Evolutionary conservation across 805 yeast species (phyloP).

Genomic region (Jamesozyma gamospora): DNA sequence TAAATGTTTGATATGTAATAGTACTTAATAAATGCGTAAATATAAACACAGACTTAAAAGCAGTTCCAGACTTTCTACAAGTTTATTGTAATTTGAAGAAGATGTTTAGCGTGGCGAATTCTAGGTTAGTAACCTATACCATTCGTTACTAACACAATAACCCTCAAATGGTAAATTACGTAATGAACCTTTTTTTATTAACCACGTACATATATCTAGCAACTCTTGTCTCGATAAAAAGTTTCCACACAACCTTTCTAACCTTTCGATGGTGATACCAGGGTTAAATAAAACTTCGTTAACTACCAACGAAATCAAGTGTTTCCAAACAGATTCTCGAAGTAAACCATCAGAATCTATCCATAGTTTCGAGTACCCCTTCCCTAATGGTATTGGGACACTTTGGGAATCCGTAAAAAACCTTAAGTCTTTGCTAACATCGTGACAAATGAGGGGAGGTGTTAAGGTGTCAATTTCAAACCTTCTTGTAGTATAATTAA

Average conservation of each 20-base stretch:
- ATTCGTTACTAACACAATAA: slow-evolving; percentile 12
- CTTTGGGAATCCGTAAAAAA: slow-evolving; percentile 5
- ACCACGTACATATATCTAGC: slow-evolving; percentile 34
- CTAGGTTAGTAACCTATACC: slow-evolving; percentile 22
- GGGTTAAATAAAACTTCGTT: slow-evolving; percentile 43
- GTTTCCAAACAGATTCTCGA: slow-evolving; percentile 51
- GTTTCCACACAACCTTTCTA: slow-evolving; percentile 18
- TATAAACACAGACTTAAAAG: too few relatives aligned
- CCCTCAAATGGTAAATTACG: slow-evolving; percentile 14
- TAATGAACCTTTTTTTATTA: slow-evolving; percentile 29
- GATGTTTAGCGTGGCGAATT: too few relatives aligned
- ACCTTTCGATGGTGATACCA: slow-evolving; percentile 33
- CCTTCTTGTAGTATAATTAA: slow-evolving; percentile 66
- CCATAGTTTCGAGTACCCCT: slow-evolving; percentile 65
- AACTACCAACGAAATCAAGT: slow-evolving; percentile 39
- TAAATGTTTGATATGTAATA: slow-evolving; percentile 18
- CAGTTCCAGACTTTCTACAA: not conserved
- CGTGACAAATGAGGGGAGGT: slow-evolving; percentile 47
- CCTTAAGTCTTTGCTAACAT: slow-evolving; percentile 3
- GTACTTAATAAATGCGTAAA: not conserved
- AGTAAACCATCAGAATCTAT: slow-evolving; percentile 54
- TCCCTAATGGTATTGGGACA: slow-evolving; percentile 45
- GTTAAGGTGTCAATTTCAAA: slow-evolving; percentile 53
- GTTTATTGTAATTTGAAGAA: not conserved
- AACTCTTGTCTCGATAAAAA: slow-evolving; percentile 33